These are phyloP conservation scores for Russula emetica DNA, from an alignment of 768 basidiomycete species.

Conservation along the genomic window DNA sequence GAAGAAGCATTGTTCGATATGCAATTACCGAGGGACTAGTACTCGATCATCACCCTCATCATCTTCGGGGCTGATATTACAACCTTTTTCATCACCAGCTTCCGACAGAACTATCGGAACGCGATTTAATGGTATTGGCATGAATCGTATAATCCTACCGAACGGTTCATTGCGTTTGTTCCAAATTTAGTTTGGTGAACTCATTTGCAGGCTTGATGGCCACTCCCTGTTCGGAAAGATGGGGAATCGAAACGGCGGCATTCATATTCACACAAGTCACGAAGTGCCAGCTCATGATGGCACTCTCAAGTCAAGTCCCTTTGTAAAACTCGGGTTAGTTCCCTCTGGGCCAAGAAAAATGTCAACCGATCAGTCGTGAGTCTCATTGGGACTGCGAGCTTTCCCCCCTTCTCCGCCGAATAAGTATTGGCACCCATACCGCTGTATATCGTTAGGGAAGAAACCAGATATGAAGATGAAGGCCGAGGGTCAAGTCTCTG, in stretches of 20 bases:
- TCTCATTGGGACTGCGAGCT: not conserved
- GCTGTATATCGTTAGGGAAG: conserved; percentile 57
- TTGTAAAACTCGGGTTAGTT: conserved; percentile 64
- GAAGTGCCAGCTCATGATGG: conserved; percentile 91
- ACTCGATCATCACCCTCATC: conserved; percentile 80
- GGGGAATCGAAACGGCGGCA: not conserved
- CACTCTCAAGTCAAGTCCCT: conserved; percentile 87
- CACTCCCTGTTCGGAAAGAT: not conserved
- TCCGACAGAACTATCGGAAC: not conserved
- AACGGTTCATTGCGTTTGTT: not conserved
- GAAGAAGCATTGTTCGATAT: conserved; percentile 91
- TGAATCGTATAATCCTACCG: not conserved
- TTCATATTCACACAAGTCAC: conserved; percentile 53
- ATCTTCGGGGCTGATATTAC: conserved; percentile 59
- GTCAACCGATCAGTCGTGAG: conserved; percentile 26
- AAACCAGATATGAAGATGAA: conserved; percentile 43
- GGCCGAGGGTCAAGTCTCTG: too few relatives aligned
- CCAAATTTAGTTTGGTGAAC: not conserved
- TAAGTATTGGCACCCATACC: not conserved
- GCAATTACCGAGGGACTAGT: conserved; percentile 78
- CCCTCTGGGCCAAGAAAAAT: conserved; percentile 73
- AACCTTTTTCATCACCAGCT: not conserved
- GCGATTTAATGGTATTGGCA: not conserved
- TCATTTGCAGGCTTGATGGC: not conserved
- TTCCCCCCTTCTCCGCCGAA: too few relatives aligned